phyloP scores from a whole-genome alignment of 108 stramenopile species.

The Bacterosira constricta region DNA sequence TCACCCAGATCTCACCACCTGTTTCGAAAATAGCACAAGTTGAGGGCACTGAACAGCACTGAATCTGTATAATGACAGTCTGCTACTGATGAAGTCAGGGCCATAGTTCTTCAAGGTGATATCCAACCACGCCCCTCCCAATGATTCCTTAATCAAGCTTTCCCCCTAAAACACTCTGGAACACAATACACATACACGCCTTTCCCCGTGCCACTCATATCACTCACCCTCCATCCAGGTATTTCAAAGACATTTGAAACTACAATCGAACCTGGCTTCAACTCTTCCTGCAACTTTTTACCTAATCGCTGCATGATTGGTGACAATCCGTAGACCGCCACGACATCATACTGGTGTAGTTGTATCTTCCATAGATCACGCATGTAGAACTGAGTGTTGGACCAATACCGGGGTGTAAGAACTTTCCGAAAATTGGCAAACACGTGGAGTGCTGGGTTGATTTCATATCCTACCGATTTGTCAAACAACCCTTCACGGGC shows the following conservation, averaged over 20 bases:
- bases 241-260: constrained; percentile 68
- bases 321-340: constrained; percentile 66
- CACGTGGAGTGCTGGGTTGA: constrained; percentile 56
- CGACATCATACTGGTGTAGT: constrained; percentile 51
- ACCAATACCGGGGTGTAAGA: constrained; percentile 54
- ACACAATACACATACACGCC: constrained; percentile 38
- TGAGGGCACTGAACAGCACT: no score
- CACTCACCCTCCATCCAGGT: constrained; percentile 55
- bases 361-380: constrained; percentile 61
- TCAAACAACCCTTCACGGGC: constrained; percentile 58
- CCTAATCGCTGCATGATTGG: constrained; percentile 69
- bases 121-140: no score
- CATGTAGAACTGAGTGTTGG: constrained; percentile 45
- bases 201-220: background rate
- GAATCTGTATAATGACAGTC: no score
- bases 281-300: constrained; percentile 52
- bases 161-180: constrained; percentile 31
- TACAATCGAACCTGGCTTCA: constrained; percentile 56
- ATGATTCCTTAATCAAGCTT: no score
- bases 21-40: no score
- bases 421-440: constrained; percentile 43
- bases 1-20: no score
- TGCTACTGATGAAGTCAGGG: no score
- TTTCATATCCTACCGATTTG: constrained; percentile 59
- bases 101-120: no score